Evolutionary conservation across 352 stramenopile species (phyloP), one percentile per base, ranked within the genome.

Genomic region (Paralagenidium karlingii): DNA sequence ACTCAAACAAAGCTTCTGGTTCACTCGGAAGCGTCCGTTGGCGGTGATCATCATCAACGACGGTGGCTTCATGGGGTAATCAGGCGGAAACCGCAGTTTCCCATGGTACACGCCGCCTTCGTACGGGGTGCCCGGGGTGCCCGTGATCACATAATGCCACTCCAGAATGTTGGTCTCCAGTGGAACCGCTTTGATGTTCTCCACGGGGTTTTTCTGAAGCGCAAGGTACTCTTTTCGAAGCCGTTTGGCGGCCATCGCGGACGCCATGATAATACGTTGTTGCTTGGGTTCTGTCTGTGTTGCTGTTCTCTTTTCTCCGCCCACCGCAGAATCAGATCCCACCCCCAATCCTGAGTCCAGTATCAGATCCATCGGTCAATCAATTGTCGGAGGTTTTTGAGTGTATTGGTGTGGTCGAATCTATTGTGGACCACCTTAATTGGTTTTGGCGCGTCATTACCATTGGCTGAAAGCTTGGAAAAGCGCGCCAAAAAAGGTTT

Each of bases 21-120:
- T 96, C 12, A 86, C 88, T 56, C 95, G 93, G 60, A 98, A 98
- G 32, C 93, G 80, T 15, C 93, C 93, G 38, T 91, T 96, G 15
- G 85, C 87, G 22, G 93, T 97, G 15, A 90, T 53, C 90, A 98
- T 97, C 21, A 96, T 77, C 32, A 98, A 84, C 28, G 79, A 75
- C n/a, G 93, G 93, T 26, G 93, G 93, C 64, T 96, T 96, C 65
- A 97, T 90, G 13, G 92, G 92, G 49, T 98, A 98, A 54, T 96
- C 81, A 30, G 79, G 85, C 5, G 89, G 89, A 47, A 98, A 98
- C 47, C 87, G 82, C 31, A 96, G 74, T 22, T 84, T 83, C 18
- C 86, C 87, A 43, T 94, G 75, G 65, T 97, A 98, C 56, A 64
- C 78, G 3, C 87, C 87, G 31, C 84, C 83, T 40, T 90, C 83